Evolutionary conservation across 768 basidiomycete species (phyloP), one percentile per base, ranked within the genome.

Genomic region (Pleurotus ostreatus): DNA sequence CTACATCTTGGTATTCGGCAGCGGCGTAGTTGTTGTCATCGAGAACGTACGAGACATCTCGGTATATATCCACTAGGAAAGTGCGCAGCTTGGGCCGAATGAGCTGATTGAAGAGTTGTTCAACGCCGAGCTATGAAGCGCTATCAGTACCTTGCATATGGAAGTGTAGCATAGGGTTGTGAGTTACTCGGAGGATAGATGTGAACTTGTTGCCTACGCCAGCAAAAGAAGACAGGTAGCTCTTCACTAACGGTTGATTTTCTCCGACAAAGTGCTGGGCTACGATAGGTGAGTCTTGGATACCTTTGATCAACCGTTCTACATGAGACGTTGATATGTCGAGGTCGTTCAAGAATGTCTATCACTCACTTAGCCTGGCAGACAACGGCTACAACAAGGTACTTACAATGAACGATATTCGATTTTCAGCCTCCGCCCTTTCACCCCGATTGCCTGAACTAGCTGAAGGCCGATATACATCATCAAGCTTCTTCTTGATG

Each of bases 31-130:
- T 74, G 58, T 97, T 94, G 52, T 98, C 96, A 63, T 97, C 94
- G 12, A 98, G 74, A 20, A 89, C 69, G 66, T 99, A 98, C 4
- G 84, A 84, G 5, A 94, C 80, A 60, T 95, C 95, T 66, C 88
- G 94, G 71, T 96, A 97, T 5, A 94, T 82, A 59, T 98, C 97
- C 4, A 83, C 71, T 46, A 98, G 78, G 46, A 98, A 75, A 37
- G 83, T 89, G 22, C 97, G 85, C 47, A 99, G 70, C 57, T 85
- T 86, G 0, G 97, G 95, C 16, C 95, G 82, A 63, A 95, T 80
- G 8, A 98, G 77, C 66, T 98, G 96, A 63, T 94, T 98, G 77
- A 98, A 98, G 38, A 98, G 76, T 63, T 96, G 93, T 62, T 99
- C 97, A 23, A 97, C 75, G 13, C 95, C 92, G 2, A 81, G 75